These are phyloP conservation scores for Aphanomyces stellatus DNA, from an alignment of 352 stramenopile species.

Conservation along the genomic window DNA sequence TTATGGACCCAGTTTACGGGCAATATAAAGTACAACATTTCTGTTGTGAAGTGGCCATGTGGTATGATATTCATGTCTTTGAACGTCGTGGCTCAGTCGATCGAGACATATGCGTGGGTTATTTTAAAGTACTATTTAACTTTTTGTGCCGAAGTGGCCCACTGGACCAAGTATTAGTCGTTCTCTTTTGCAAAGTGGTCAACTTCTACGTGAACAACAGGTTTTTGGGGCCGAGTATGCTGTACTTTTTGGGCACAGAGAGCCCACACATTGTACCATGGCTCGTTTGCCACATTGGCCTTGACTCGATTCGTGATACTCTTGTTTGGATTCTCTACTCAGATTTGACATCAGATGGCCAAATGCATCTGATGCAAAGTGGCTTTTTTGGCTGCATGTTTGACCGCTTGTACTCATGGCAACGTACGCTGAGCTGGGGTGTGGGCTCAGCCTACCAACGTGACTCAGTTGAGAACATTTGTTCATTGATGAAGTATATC, in stretches of 20 bases:
- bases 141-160: conserved; percentile 60
- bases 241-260: conserved; percentile 58
- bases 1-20: conserved; percentile 58
- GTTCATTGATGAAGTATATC: conserved; percentile 76
- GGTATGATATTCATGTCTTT: conserved; percentile 71
- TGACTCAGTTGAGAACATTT: conserved; percentile 84
- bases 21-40: conserved; percentile 80
- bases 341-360: conserved; percentile 58
- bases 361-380: conserved; percentile 54
- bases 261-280: conserved; percentile 61
- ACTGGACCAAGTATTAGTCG: conserved; percentile 65
- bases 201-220: conserved; percentile 74
- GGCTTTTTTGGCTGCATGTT: conserved; percentile 70
- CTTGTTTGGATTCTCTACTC: conserved; percentile 80
- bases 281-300: conserved; percentile 69
- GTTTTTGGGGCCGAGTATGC: conserved; percentile 54
- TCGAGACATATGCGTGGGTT: conserved; percentile 37
- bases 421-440: conserved; percentile 74
- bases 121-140: conserved; percentile 78
- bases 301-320: conserved; percentile 78
- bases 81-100: conserved; percentile 52
- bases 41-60: conserved; percentile 69
- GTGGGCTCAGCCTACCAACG: conserved; percentile 76
- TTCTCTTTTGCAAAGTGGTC: conserved; percentile 82
- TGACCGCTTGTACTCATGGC: conserved; percentile 68